Evolutionary conservation across 129 eudicot genomes (phyloP).

Genomic region (Sambucus nigra): DNA sequence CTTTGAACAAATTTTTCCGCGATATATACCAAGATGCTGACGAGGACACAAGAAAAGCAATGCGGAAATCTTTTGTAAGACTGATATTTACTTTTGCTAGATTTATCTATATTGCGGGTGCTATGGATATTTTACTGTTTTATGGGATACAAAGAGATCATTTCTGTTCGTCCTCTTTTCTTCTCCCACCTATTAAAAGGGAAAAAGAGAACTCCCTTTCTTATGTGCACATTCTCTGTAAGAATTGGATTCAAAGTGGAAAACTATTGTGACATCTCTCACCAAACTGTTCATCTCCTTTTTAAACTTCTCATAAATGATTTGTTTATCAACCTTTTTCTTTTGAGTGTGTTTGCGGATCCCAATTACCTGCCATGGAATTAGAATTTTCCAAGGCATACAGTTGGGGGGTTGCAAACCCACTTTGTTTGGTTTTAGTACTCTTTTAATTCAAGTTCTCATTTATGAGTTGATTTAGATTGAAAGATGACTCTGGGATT

Average conservation of each 20-base stretch:
- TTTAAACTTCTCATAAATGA: too few relatives aligned
- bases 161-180: not conserved
- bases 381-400: too few relatives aligned
- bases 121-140: not conserved
- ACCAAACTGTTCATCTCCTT: too few relatives aligned
- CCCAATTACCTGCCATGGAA: too few relatives aligned
- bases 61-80: constrained; percentile 97
- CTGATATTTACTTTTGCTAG: not conserved
- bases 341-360: too few relatives aligned
- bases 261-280: too few relatives aligned
- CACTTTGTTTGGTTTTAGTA: too few relatives aligned
- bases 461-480: not conserved
- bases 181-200: not conserved
- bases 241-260: too few relatives aligned
- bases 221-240: not conserved
- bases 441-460: not conserved
- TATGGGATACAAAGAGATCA: not conserved
- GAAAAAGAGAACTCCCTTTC: not conserved
- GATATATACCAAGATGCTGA: constrained; percentile 86
- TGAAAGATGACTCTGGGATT: not conserved
- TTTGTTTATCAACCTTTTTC: too few relatives aligned
- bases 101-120: not conserved
- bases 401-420: too few relatives aligned
- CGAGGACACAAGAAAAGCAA: constrained; percentile 91
- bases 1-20: constrained; percentile 86